Percentiles rank a stretch among this genome's conserved stretches.
Conservation (phyloP, 1,284 basidiomycete species). For the Erythrobasidium hasegawianum region DNA sequence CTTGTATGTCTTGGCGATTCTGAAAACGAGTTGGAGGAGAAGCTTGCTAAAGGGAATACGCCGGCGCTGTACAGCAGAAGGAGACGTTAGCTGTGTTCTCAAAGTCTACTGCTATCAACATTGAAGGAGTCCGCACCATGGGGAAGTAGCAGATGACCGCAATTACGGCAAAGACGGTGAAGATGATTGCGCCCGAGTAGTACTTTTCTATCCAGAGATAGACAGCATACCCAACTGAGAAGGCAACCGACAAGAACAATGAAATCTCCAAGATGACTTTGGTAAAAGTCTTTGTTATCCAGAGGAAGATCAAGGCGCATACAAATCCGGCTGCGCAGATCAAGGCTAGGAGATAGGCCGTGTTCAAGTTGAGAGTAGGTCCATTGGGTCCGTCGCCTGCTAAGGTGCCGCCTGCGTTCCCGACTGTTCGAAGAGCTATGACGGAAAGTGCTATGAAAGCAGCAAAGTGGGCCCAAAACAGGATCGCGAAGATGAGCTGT, state of each 20-base stretch:
- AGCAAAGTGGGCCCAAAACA: slow-evolving; percentile 49
- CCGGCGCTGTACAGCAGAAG: slow-evolving; percentile 56
- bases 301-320: slow-evolving; percentile 51
- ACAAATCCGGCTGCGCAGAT: slow-evolving; percentile 36
- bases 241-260: slow-evolving; percentile 34
- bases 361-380: slow-evolving; percentile 27
- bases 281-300: slow-evolving; percentile 70
- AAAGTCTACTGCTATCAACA: no score
- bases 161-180: slow-evolving; percentile 57
- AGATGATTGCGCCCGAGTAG: slow-evolving; percentile 71
- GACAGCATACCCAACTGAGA: slow-evolving; percentile 55
- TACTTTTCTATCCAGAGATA: slow-evolving; percentile 76
- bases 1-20: slow-evolving; percentile 56
- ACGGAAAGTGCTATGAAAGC: slow-evolving; percentile 50
- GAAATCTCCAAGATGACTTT: slow-evolving; percentile 47
- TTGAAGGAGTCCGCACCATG: slow-evolving; percentile 11
- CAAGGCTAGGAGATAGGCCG: slow-evolving; percentile 39
- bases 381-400: slow-evolving; percentile 7
- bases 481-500: slow-evolving; percentile 47
- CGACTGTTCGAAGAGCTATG: slow-evolving; percentile 46
- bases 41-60: slow-evolving; percentile 73
- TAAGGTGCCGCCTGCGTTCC: slow-evolving; percentile 33
- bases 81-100: slow-evolving; percentile 63
- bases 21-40: slow-evolving; percentile 65
- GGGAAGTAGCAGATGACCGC: slow-evolving; percentile 33